Conservation (phyloP, 371 early-diverging fungal genomes). For the Mucor mucedo region DNA sequence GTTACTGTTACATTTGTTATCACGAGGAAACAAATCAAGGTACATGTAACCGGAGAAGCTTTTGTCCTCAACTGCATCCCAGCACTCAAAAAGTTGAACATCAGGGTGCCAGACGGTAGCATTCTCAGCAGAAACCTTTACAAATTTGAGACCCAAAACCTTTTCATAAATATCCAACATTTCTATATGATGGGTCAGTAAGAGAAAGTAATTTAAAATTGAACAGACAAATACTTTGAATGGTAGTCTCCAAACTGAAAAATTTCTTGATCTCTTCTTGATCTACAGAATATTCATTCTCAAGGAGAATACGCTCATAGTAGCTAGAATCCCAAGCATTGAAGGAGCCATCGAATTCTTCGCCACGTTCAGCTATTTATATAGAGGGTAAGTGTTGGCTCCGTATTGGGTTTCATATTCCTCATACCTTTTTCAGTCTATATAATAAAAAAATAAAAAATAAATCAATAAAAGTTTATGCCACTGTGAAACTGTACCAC, state of each 20-base stretch:
- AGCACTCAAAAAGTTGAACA: conserved; percentile 71
- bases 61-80: conserved; percentile 61
- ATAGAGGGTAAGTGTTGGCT: too few species aligned
- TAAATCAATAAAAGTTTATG: not conserved
- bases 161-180: conserved; percentile 76
- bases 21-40: conserved; percentile 81
- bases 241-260: conserved; percentile 67
- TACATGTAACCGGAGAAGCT: conserved; percentile 78
- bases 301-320: conserved; percentile 73
- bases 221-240: conserved; percentile 35
- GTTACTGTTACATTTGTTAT: conserved; percentile 60
- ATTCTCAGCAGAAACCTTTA: conserved; percentile 59
- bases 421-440: conserved; percentile 40
- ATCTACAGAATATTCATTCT: conserved; percentile 74
- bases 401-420: too few species aligned
- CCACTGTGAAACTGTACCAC: not conserved
- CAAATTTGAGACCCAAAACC: conserved; percentile 69
- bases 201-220: not conserved
- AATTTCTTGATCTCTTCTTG: conserved; percentile 81
- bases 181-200: conserved; percentile 33
- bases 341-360: conserved; percentile 61
- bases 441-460: not conserved
- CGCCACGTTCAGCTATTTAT: conserved; percentile 37
- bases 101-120: conserved; percentile 74
- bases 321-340: conserved; percentile 80